phyloP scores from a whole-genome alignment of 495 filamentous ascomycete genomes.

The Clohesyomyces aquaticus region DNA sequence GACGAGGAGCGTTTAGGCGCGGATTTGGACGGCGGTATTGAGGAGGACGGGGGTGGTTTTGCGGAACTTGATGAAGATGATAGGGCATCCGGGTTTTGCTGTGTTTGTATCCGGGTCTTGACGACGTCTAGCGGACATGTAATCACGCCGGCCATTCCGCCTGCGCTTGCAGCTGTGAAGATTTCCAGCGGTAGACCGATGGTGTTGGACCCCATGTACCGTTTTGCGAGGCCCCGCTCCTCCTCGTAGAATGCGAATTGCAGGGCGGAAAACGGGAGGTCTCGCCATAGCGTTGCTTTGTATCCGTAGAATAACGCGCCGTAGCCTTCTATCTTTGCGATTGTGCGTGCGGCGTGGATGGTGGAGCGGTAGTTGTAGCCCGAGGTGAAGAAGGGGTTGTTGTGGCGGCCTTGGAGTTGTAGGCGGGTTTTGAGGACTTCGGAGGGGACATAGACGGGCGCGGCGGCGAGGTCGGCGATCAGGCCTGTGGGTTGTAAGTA shows the following conservation, averaged over 20 bases:
- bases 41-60: slow-evolving; percentile 18
- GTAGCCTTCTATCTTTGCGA: slow-evolving; percentile 78
- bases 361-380: slow-evolving; percentile 92
- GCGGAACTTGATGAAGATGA: slow-evolving; percentile 21
- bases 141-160: slow-evolving; percentile 89
- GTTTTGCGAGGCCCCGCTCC: slow-evolving; percentile 76
- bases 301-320: slow-evolving; percentile 91
- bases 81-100: slow-evolving; percentile 54
- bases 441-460: slow-evolving; percentile 89
- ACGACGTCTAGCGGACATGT: slow-evolving; percentile 97
- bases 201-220: slow-evolving; percentile 71
- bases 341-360: slow-evolving; percentile 78
- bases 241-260: slow-evolving; percentile 99
- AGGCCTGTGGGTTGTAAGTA: slow-evolving; percentile 61
- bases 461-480: slow-evolving; percentile 87
- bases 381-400: slow-evolving; percentile 88
- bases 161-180: slow-evolving; percentile 85
- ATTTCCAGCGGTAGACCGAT: slow-evolving; percentile 87
- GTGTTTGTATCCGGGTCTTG: slow-evolving; percentile 96
- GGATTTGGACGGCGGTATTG: background rate
- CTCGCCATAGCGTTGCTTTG: slow-evolving; percentile 90
- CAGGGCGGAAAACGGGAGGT: slow-evolving; percentile 91
- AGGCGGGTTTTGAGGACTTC: slow-evolving; percentile 96
- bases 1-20: slow-evolving; percentile 20
- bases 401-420: slow-evolving; percentile 90